Base-by-base conservation (phyloP, 306 rosid genomes). In the Pueraria montana region DNA sequence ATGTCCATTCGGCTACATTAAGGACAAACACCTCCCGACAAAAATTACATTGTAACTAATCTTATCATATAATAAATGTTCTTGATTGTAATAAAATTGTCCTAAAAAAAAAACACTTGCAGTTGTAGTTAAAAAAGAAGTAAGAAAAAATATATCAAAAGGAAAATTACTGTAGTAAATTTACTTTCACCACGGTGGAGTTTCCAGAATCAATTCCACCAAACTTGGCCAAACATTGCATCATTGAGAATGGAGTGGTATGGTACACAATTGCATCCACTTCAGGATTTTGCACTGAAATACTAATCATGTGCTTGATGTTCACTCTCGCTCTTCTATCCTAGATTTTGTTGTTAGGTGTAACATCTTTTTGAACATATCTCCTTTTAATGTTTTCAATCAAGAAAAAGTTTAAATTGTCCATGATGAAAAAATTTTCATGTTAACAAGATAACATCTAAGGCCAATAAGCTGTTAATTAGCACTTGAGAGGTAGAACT, bases 261-360 rank as follows among this genome's bases (percentile, higher is more conserved):
- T 70, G 72, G 27, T 6, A 23, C 74, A 62, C 74, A 81, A 32
- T 50, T 32, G 30, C 79, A 72, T 73, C 38, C 61, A 68, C 32
- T 50, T 8, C 66, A 12, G 17, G 32, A 17, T 38, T 68, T 55
- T 68, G 27, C 84, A 58, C 72, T 61, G 48, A 56, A 70, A 20
- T 30, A 20, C 65, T 34, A 59, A 32, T 72, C 43, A 20, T 80
- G 34, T 14, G 13, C 64, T 40, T 69, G 24, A 50, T 72, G 32
- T 23, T 38, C 30, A 34, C 13, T 67, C 43, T 49, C 24, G 11
- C 5, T 36, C 16, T 52, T 24, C 11, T 6, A 20, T 77, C 30
- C 13, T 34, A 24, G 3, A 10, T 40, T 78, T 34, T 68, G 48
- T 16, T 2, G 75, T 36, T 65, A 20, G 64, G n/a, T 52, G 56